These are phyloP conservation scores for Corymbia maculata DNA, from an alignment of 345 rosid species.

Conservation along the genomic window DNA sequence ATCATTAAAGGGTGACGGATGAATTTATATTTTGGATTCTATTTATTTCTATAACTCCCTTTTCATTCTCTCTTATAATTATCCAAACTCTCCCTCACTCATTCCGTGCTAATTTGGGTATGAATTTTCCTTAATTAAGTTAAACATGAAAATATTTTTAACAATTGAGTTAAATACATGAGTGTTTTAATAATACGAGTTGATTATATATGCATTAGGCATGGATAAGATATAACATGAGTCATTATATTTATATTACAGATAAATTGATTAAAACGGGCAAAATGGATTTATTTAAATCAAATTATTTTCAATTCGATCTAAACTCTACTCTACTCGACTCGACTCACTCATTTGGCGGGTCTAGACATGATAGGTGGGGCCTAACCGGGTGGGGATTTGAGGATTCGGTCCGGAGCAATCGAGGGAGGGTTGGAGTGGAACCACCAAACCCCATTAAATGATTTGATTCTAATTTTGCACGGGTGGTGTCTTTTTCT, in stretches of 20 bases:
- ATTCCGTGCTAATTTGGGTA: too few species aligned
- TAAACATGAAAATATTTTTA: too few species aligned
- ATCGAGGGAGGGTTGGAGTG: not conserved
- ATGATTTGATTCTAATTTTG: not conserved
- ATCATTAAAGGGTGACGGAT: not conserved
- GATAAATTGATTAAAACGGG: accelerated
- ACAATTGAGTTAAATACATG: not conserved
- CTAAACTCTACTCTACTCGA: too few species aligned
- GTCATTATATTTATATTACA: accelerated
- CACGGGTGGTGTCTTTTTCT: not conserved
- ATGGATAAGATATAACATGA: accelerated
- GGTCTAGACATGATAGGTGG: not conserved
- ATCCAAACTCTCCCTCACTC: not conserved
- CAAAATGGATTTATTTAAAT: accelerated
- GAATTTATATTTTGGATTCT: not conserved
- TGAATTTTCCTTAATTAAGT: too few species aligned
- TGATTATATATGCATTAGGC: accelerated
- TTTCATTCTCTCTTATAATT: too few species aligned
- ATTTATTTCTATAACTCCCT: not conserved
- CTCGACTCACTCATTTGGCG: too few species aligned
- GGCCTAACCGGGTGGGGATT: not conserved
- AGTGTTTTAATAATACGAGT: not conserved
- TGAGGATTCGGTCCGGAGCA: not conserved
- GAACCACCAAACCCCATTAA: not conserved
- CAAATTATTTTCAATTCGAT: accelerated